Evolutionary conservation across 2,329 filamentous ascomycete species (phyloP), one percentile per base, ranked within the genome.

Genomic region (Thielaviopsis musarum): DNA sequence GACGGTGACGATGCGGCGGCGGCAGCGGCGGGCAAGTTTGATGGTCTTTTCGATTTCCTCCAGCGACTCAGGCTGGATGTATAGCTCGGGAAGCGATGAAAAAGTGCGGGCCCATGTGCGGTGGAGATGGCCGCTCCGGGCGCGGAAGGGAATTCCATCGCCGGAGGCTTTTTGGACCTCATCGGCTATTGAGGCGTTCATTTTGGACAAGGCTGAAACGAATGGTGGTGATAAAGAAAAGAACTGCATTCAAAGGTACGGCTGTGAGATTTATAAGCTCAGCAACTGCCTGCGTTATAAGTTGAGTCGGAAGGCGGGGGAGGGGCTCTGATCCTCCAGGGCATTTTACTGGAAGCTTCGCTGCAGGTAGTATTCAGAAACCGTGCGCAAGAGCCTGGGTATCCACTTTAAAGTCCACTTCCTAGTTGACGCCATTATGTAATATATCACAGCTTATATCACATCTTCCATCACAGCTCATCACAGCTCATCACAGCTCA

Each of bases 31-130:
- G 5, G 93, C 93, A 22, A 96, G 79, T 51, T 78, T 84, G 63
- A 96, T 80, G 56, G 87, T 77, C 70, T 94, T 91, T 70, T 91
- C 85, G 64, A 98, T 81, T 72, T 97, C 91, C 15, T 76, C 74
- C 57, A 93, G 75, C 1, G 84, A 85, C 66, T 87, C 79, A 2
- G 93, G 93, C 66, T 87, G 87, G 65, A 97, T 82, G 72, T 91
- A 96, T 61, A 97, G 83, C 75, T 96, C 90, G 2, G 93, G 93
- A 19, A 84, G 81, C 56, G 86, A 93, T 67, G 87, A 84, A 74
- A 94, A 96, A 56, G 93, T 97, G 68, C 85, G 84, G 48, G 93
- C 93, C 93, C 93, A 98, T 21, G 93, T 98, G 66, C 85, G 84
- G 74, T 97, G 93, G 55, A 84, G 73, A 70, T 97, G 84, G 58